Percentiles rank a stretch among this genome's conserved stretches.
phyloP scores from a whole-genome alignment of 1,284 basidiomycete species.

The Sporisorium exsertum region DNA sequence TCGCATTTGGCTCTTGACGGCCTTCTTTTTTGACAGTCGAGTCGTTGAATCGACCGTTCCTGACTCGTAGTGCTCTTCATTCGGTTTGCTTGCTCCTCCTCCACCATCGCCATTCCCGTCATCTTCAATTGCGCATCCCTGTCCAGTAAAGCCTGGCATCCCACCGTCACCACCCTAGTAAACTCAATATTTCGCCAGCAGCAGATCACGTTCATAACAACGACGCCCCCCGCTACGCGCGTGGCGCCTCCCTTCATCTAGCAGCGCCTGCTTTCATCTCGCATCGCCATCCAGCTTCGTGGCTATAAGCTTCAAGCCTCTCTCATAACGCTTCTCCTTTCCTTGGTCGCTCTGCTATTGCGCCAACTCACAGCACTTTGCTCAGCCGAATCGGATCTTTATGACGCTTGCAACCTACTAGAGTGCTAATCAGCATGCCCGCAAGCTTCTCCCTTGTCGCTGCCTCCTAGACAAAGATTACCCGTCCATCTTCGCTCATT shows the following conservation, averaged over 20 bases:
- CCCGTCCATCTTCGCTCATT: not conserved
- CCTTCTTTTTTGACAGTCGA: no score
- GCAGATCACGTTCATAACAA: not conserved
- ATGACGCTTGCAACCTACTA: not conserved
- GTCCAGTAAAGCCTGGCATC: no score
- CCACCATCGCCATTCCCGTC: not conserved
- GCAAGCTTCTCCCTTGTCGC: not conserved
- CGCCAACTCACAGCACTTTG: no score
- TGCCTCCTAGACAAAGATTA: not conserved
- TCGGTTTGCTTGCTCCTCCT: not conserved
- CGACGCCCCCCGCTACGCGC: not conserved
- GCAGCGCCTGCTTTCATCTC: not conserved
- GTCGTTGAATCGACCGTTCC: not conserved
- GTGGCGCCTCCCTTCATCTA: not conserved
- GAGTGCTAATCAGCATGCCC: not conserved
- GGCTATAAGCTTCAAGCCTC: constrained; percentile 1
- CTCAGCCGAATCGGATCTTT: not conserved
- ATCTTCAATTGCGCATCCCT: not conserved
- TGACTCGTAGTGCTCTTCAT: not conserved
- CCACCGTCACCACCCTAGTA: not conserved
- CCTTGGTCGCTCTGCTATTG: not conserved
- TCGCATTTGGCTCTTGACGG: not conserved
- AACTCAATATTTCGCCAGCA: not conserved
- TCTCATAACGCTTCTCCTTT: not conserved
- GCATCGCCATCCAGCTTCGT: constrained; percentile 2